Conservation (phyloP, 2,329 filamentous ascomycete species). For the Fusarium sp. region DNA sequence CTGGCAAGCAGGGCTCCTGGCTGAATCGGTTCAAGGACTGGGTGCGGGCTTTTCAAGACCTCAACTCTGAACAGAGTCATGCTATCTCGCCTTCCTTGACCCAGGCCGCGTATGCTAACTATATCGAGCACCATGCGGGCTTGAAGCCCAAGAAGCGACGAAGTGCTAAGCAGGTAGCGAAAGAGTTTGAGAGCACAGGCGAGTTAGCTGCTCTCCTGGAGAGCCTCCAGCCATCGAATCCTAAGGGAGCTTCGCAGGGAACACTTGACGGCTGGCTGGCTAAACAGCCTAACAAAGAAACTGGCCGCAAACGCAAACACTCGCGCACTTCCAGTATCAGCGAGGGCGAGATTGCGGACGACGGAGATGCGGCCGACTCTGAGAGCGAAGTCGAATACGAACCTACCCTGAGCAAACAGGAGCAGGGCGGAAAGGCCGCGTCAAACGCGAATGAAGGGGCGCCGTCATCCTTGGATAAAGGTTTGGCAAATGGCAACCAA, state of each 20-base stretch:
- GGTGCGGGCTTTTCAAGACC: conserved; percentile 46
- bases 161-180: conserved; percentile 47
- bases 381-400: conserved; percentile 47
- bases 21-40: conserved; percentile 51
- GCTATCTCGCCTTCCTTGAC: conserved; percentile 42
- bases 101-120: conserved; percentile 46
- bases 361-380: conserved; percentile 27
- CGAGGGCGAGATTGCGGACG: conserved; percentile 26
- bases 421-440: conserved; percentile 11
- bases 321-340: conserved; percentile 37
- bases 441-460: conserved; percentile 14
- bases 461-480: neutral
- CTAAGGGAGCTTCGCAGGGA: conserved; percentile 1
- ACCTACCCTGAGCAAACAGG: conserved; percentile 29
- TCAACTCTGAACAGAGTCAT: conserved; percentile 40
- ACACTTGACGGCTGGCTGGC: conserved; percentile 16
- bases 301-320: conserved; percentile 24
- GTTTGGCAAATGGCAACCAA: conserved; percentile 24
- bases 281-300: conserved; percentile 11
- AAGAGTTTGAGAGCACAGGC: conserved; percentile 42
- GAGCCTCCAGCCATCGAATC: conserved; percentile 22
- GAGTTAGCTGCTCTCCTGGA: conserved; percentile 39
- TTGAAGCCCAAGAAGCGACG: conserved; percentile 50
- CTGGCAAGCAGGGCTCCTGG: conserved; percentile 49
- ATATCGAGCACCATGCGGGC: conserved; percentile 47